Percentiles rank a stretch among this genome's conserved stretches.
Evolutionary conservation across 345 rosid genomes (phyloP).

Genomic region (Kernera saxatilis): DNA sequence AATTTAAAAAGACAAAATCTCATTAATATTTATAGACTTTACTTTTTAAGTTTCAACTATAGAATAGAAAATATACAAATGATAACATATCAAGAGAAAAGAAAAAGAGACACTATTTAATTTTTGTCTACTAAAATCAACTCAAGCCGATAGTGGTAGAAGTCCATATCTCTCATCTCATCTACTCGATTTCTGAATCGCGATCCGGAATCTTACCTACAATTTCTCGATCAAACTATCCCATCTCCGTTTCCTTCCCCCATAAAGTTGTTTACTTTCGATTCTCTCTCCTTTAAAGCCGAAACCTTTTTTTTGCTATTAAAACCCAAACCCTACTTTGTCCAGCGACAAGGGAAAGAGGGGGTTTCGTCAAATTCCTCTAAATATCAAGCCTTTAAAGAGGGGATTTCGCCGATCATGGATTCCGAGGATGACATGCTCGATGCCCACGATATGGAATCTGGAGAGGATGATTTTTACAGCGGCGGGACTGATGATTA

Average conservation of each 20-base stretch:
- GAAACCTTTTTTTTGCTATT: neutral
- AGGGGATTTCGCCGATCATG: slow-evolving; percentile 33
- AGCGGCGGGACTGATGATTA: slow-evolving; percentile 65
- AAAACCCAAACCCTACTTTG: slow-evolving; percentile 26
- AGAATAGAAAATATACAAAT: no score
- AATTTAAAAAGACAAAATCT: no score
- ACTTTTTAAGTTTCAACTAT: no score
- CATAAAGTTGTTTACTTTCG: neutral
- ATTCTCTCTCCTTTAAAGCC: slow-evolving; percentile 10
- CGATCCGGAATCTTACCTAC: neutral
- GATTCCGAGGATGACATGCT: slow-evolving; percentile 69
- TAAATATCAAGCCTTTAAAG: neutral
- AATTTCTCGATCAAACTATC: neutral
- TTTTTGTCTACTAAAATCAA: neutral
- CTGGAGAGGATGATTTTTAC: slow-evolving; percentile 65
- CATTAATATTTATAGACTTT: no score
- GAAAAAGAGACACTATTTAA: no score
- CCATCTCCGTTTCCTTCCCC: neutral
- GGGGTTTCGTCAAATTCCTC: slow-evolving; percentile 1
- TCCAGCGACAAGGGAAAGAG: neutral
- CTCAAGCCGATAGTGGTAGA: neutral
- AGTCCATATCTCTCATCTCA: slow-evolving; percentile 3
- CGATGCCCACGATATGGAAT: slow-evolving; percentile 59
- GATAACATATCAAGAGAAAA: no score
- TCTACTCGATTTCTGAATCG: slow-evolving; percentile 11